Evolutionary conservation across 164 flowering plant genomes (phyloP), one percentile per base, ranked within the genome.

Genomic region (Sextonia rubra): DNA sequence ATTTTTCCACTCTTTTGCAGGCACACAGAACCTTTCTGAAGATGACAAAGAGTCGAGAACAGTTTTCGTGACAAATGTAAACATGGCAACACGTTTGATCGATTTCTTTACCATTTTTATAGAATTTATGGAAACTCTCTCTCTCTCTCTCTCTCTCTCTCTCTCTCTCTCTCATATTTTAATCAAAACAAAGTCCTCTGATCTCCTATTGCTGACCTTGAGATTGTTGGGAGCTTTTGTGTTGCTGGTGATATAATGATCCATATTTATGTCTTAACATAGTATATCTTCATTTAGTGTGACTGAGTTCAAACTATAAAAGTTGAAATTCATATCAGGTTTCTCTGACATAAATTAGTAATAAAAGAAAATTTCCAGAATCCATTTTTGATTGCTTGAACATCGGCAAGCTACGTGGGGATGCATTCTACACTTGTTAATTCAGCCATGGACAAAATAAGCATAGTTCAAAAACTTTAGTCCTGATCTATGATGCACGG

Each of bases 31-130:
- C 71, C 74, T 29, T 73, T 60, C 71, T 3, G 85, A 71, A 70
- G 79, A 78, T 29, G 87, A 77, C 74, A 65, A 56, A 18, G 75
- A 75, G 27, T 74, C 77, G 48, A 84, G 83, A 77, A 82, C 87
- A 68, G 80, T 82, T 27, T 68, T 75, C 58, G 81, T 82, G 75
- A 75, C 85, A 70, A 84, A 84, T 76, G 87, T 84, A 82, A 80
- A 23, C 68, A 26, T 37, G 44, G 44, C 32, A 47, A 12, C 66
- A 65, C 18, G n/a, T 9, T 15, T 8, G 14, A 30, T 27, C 6
- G 14, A 29, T 26, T 30, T 27, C 15, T 65, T 17, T 26, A 65
- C 32, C 11, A 15, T 20, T 12, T 14, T 37, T 37, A 37, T 37
- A 37, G 44, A 37, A 37, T 27, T 62, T 62, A 4, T 62, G 17